phyloP scores from a whole-genome alignment of 2,329 filamentous ascomycete species.

The Scedosporium minutisporum region DNA sequence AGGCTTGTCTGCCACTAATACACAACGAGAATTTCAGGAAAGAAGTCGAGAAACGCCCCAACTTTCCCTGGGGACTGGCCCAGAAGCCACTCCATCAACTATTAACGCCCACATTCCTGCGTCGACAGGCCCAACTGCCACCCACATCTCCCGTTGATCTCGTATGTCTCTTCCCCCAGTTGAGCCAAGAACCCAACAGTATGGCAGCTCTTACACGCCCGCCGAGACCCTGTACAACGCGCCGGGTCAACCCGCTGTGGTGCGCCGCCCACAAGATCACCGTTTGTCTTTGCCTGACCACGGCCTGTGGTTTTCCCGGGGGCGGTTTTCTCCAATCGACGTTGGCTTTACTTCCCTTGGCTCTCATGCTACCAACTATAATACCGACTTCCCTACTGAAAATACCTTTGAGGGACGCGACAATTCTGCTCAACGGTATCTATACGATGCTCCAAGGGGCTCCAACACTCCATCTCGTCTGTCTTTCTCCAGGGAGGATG shows the following conservation, averaged over 20 bases:
- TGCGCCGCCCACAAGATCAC: no score
- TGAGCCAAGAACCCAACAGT: slow-evolving; percentile 7
- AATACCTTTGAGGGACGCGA: no score
- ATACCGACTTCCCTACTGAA: no score
- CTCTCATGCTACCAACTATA: no score
- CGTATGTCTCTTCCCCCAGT: slow-evolving; percentile 8
- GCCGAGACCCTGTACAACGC: not conserved
- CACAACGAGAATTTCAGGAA: no score
- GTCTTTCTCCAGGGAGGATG: not conserved
- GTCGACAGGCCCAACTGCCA: slow-evolving; percentile 6
- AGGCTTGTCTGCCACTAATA: no score
- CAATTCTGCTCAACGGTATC: no score
- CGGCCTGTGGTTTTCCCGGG: no score
- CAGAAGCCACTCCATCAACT: not conserved
- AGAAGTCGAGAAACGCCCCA: not conserved
- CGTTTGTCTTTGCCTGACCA: no score
- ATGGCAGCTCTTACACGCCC: not conserved
- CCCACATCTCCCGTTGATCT: slow-evolving; percentile 1
- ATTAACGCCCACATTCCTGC: slow-evolving; percentile 3
- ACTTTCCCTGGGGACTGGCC: not conserved
- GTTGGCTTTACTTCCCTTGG: no score
- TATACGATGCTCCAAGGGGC: not conserved
- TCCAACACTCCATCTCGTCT: not conserved
- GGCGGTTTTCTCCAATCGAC: no score
- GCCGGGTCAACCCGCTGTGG: not conserved